Evolutionary conservation across 2,329 filamentous ascomycete species (phyloP).

Genomic region (Macrophomina tecta): DNA sequence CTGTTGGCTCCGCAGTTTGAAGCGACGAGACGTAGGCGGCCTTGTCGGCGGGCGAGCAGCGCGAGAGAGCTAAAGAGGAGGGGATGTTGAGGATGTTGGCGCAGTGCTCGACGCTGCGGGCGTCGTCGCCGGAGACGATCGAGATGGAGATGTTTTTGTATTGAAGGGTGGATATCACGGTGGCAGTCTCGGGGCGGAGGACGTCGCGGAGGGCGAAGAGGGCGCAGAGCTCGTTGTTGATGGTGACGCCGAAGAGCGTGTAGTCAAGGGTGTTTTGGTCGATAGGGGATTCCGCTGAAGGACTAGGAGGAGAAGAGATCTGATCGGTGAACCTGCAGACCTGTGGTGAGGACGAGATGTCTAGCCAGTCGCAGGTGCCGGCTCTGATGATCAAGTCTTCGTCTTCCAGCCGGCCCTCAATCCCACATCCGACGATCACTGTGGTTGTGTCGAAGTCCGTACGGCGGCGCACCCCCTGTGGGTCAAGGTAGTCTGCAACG

Average conservation of each 20-base stretch:
- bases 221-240: slow-evolving; percentile 51
- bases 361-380: slow-evolving; percentile 45
- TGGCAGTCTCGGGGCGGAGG: slow-evolving; percentile 57
- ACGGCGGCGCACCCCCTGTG: not conserved
- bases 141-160: slow-evolving; percentile 57
- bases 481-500: slow-evolving; percentile 1
- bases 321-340: not conserved
- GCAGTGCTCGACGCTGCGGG: slow-evolving; percentile 55
- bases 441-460: slow-evolving; percentile 33
- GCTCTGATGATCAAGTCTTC: slow-evolving; percentile 43
- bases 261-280: slow-evolving; percentile 5
- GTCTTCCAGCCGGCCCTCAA: slow-evolving; percentile 45
- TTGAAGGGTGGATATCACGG: slow-evolving; percentile 59
- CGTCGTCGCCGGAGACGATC: slow-evolving; percentile 64
- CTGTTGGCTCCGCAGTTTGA: slow-evolving; percentile 29
- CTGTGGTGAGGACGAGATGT: not conserved
- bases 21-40: slow-evolving; percentile 55
- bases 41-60: slow-evolving; percentile 62
- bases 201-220: slow-evolving; percentile 58
- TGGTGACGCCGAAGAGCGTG: slow-evolving; percentile 49
- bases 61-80: slow-evolving; percentile 47
- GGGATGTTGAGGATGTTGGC: slow-evolving; percentile 50
- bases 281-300: not conserved
- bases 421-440: slow-evolving; percentile 51
- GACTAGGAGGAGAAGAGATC: slow-evolving; percentile 2